Evolutionary conservation across 345 rosid genomes (phyloP).

Genomic region (Rhodomyrtus tomentosa): DNA sequence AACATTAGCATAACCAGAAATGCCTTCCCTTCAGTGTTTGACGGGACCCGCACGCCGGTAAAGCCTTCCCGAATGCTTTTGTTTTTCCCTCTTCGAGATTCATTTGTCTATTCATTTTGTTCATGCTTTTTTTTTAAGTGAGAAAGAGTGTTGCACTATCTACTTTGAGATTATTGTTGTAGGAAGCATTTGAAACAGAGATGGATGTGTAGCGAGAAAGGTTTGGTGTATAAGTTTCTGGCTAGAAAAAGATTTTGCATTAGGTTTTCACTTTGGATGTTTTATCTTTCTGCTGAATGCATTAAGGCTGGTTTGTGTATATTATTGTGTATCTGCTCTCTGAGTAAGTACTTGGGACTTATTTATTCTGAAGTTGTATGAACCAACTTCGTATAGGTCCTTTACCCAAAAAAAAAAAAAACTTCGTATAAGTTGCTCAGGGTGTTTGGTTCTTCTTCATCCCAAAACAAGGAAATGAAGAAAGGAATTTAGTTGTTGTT

Average conservation of each 20-base stretch:
- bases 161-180: not conserved
- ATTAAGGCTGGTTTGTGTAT: not conserved
- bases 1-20: slow-evolving; percentile 38
- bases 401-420: too few species aligned
- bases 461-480: not conserved
- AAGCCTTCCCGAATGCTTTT: not conserved
- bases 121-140: not conserved
- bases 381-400: not conserved
- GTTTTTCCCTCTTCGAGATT: not conserved
- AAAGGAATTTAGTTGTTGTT: not conserved
- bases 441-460: not conserved
- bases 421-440: not conserved
- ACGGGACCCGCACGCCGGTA: slow-evolving; percentile 74
- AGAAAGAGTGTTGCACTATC: not conserved
- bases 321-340: not conserved
- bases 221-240: not conserved
- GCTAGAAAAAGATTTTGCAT: not conserved
- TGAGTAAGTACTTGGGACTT: not conserved
- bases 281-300: not conserved
- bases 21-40: slow-evolving; percentile 40
- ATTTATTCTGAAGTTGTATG: not conserved
- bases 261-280: not conserved
- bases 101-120: not conserved
- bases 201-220: not conserved
- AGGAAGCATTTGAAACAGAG: not conserved